Percentiles rank a stretch among this genome's conserved stretches.
These are phyloP conservation scores for Vigna hirtella DNA, from an alignment of 306 rosid genomes.

Conservation along the genomic window DNA sequence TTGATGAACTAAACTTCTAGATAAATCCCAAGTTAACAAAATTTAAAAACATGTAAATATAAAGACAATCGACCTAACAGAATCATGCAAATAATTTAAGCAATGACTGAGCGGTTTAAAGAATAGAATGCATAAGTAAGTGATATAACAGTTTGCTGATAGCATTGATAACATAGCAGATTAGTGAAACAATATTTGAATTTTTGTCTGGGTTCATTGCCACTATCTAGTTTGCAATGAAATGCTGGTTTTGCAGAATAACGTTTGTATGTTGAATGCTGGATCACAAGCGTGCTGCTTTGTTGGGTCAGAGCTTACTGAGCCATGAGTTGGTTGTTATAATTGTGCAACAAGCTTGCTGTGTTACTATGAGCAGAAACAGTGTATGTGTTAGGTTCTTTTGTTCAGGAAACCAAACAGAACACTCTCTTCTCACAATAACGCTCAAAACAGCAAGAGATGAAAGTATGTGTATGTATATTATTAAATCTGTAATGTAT, in stretches of 20 bases:
- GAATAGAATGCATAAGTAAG: not conserved
- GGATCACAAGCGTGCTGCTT: not conserved
- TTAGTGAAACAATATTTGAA: not conserved
- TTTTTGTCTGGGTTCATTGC: not conserved
- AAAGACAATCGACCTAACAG: not conserved
- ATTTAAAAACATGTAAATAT: not conserved
- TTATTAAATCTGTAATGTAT: too few species aligned
- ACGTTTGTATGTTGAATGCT: not conserved
- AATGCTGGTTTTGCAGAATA: not conserved
- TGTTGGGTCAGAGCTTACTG: too few species aligned
- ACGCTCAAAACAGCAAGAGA: too few species aligned
- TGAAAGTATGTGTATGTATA: too few species aligned
- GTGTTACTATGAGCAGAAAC: not conserved
- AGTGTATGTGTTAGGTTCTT: too few species aligned
- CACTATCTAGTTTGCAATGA: not conserved
- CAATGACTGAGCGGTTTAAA: not conserved
- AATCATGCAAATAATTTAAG: not conserved
- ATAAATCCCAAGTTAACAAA: not conserved
- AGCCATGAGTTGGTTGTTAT: not conserved
- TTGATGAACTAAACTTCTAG: not conserved
- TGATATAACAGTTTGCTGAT: slow-evolving; percentile 4
- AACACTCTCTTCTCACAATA: too few species aligned
- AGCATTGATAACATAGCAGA: not conserved
- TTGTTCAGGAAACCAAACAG: too few species aligned
- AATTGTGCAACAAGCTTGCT: not conserved